Evolutionary conservation across 208 protist species (phyloP), one percentile per base, ranked within the genome.

Genomic region (Acanthamoeba sp.): DNA sequence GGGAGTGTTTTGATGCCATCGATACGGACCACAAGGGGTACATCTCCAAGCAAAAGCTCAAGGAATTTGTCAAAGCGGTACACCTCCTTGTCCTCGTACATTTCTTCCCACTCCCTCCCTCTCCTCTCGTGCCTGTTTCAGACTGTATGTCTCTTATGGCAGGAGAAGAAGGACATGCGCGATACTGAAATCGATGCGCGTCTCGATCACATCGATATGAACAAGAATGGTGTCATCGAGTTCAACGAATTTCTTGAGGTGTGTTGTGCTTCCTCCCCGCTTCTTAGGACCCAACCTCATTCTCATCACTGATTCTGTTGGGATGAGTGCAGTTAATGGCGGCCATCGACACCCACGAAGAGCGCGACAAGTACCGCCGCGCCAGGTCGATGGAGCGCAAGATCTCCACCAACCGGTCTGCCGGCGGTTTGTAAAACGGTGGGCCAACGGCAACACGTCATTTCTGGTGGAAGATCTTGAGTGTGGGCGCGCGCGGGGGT

Each of bases 201-300:
- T 6, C 59, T 66, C 27, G 59, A 66, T n/a, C 7, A 36, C n/a
- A n/a, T 66, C 22, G 59, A 66, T 10, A 34, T 34, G 29, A 66
- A 66, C 59, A 66, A 66, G n/a, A 14, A 66, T 16, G 59, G 59
- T 34, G 22, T 66, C 7, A 66, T 66, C 18, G 59, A 66, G 29
- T 66, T 66, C 59, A 66, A 66, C 29, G 59, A 66, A n/a, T 66
- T 66, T n/a, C 59, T 66, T 66, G 59, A 66, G 59, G 59, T 66
- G 18, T 20, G 10, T 62, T 16, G 48, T 55, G 48, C 10, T 55
- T 16, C 48, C 16, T 16, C 48, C 48, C 16, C 48, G 6, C 48
- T 55, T 20, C 10, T 55, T 55, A 55, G 48, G 6, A 55, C 48
- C 16, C 16, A 55, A 55, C 6, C 48, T 55, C 16, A 16, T 55